Evolutionary conservation across 2,329 filamentous ascomycete genomes (phyloP), one percentile per base, ranked within the genome.

Genomic region (Aspergillus ibericus): DNA sequence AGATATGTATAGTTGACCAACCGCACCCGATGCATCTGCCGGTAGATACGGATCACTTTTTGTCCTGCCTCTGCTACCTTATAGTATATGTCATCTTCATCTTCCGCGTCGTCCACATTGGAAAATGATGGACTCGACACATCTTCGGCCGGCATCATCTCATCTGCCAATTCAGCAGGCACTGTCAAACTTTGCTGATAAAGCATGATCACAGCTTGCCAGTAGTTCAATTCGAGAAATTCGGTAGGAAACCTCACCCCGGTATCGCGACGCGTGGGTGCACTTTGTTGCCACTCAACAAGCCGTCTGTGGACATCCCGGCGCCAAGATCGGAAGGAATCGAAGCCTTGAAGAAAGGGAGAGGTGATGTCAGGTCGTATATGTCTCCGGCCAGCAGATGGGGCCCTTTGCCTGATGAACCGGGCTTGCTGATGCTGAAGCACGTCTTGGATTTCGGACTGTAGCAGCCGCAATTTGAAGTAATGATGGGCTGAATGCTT

Each of bases 1-100:
- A 98, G 80, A 74, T 96, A 98, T 0, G 93, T 98, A 72, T 97
- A 96, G 75, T 96, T 98, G 55, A 98, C 93, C 40, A 97, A 83
- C 53, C 92, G 89, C 58, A 92, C 86, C 9, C 93, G 83, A 75
- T 98, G 93, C 59, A 98, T 80, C 70, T 96, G 91, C 53, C 93
- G 83, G 75, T 98, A 98, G 35, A 97, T 83, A 60, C 93, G 90
- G 70, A 98, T 78, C 2, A 97, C 93, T 76, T 91, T 95, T 74
- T 96, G 93, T 0, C 93, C 93, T 32, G 93, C 93, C 76, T 97
- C 93, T 0, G 95, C 95, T 27, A 97, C 92, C 76, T 97, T 96
- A 64, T 96, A 82, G 70, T 96, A 97, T 46, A 98, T 91, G 46
- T 91, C 83, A 66, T 98, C 93, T 72, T 96, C 92, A 64, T 97